phyloP scores from a whole-genome alignment of 345 rosid genomes.

The Excoecaria agallocha region DNA sequence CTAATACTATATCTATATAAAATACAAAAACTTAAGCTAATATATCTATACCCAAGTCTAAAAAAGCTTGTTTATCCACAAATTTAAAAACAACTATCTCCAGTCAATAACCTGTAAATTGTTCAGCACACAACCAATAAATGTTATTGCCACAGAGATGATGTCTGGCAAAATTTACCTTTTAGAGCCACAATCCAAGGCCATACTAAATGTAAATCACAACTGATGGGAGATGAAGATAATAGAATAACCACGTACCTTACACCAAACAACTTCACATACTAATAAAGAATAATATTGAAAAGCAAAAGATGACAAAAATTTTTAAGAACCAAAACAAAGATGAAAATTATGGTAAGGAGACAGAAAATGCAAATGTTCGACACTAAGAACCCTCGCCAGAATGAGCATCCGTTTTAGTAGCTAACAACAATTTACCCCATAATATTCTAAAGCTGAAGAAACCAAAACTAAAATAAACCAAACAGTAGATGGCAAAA shows the following conservation, averaged over 20 bases:
- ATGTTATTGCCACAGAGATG: too few species aligned
- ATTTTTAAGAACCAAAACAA: not conserved
- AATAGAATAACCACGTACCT: not conserved
- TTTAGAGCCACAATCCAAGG: too few species aligned
- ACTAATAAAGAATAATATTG: not conserved
- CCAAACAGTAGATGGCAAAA: not conserved
- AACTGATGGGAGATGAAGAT: too few species aligned
- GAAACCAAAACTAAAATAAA: conserved; percentile 4
- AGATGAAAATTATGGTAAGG: not conserved
- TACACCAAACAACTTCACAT: not conserved
- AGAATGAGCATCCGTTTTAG: not conserved
- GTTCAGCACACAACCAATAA: too few species aligned
- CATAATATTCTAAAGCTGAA: not conserved
- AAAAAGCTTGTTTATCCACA: too few species aligned
- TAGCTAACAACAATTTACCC: not conserved
- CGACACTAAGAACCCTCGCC: not conserved
- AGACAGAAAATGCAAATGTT: not conserved
- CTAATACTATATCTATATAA: too few species aligned
- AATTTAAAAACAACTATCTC: too few species aligned
- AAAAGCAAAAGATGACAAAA: not conserved
- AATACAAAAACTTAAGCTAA: too few species aligned
- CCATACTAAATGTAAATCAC: too few species aligned
- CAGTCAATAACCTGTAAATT: too few species aligned
- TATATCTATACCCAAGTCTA: too few species aligned
- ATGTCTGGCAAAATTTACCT: not conserved